Conservation (phyloP, 179 eudicot genomes). For the Spinacia oleracea region DNA sequence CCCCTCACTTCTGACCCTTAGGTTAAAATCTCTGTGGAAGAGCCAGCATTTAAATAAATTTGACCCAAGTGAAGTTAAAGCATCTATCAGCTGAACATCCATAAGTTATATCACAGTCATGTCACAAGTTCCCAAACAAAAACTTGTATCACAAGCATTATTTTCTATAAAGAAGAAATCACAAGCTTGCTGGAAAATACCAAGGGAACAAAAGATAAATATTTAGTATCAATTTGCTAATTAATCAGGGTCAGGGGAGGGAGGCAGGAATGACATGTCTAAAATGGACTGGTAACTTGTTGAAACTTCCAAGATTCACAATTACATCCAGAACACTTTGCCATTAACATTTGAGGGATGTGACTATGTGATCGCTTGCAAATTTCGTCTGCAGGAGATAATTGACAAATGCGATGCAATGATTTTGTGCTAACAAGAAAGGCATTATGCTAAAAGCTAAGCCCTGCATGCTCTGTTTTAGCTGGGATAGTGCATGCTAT, state of each 20-base stretch:
- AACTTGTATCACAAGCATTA: background rate
- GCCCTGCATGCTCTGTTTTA: background rate
- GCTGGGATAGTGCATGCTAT: background rate
- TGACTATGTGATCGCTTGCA: background rate
- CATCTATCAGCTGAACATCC: background rate
- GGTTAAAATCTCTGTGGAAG: background rate
- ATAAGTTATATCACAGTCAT: background rate
- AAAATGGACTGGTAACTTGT: background rate
- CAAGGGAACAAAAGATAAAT: background rate
- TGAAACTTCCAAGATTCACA: background rate
- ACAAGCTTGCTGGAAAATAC: background rate
- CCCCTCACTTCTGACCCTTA: background rate
- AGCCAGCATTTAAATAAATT: too few species aligned
- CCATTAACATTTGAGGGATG: background rate
- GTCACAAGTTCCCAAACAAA: background rate
- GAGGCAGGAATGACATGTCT: background rate
- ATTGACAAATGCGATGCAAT: background rate
- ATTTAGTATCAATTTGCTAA: background rate
- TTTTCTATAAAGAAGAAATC: background rate
- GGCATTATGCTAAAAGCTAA: background rate
- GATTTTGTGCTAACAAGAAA: background rate
- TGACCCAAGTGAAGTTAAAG: background rate
- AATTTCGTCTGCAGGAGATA: background rate
- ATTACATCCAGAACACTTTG: background rate
- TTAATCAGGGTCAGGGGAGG: background rate